phyloP scores from a whole-genome alignment of 768 basidiomycete genomes.

The Pleurotus giganteus region DNA sequence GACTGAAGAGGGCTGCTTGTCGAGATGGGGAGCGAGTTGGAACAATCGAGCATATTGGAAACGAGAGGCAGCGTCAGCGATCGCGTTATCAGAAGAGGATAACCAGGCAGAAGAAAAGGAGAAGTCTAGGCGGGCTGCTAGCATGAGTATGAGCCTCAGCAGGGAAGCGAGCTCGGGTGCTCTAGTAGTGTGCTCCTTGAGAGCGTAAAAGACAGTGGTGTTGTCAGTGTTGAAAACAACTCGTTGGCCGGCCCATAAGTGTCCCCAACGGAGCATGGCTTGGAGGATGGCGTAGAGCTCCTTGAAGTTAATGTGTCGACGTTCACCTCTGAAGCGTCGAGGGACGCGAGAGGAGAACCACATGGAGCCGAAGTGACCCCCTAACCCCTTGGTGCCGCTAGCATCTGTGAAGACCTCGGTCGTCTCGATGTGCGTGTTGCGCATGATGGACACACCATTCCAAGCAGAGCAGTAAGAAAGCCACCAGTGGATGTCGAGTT shows the following conservation, averaged over 20 bases:
- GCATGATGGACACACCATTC: constrained; percentile 25
- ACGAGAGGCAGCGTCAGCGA: constrained; percentile 27
- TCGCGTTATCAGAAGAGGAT: constrained; percentile 16
- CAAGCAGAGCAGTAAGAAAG: constrained; percentile 17
- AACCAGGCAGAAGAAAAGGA: constrained; percentile 23
- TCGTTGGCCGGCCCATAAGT: constrained; percentile 20
- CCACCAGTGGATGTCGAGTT: constrained; percentile 33
- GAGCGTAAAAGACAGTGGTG: no score
- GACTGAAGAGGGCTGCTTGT: constrained; percentile 12
- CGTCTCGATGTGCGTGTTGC: constrained; percentile 10
- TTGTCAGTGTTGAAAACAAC: constrained; percentile 29
- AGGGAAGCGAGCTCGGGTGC: constrained; percentile 14
- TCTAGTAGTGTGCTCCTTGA: constrained; percentile 17
- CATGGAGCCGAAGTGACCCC: constrained; percentile 17
- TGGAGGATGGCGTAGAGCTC: constrained; percentile 29
- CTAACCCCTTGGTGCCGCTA: constrained; percentile 28
- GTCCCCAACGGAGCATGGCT: constrained; percentile 26
- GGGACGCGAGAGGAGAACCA: constrained; percentile 27
- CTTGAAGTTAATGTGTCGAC: constrained; percentile 30
- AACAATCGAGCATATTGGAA: constrained; percentile 24
- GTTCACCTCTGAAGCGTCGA: constrained; percentile 19
- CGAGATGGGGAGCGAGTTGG: constrained; percentile 22
- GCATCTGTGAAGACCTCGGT: constrained; percentile 30
- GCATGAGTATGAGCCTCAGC: constrained; percentile 14
- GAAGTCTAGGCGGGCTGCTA: constrained; percentile 19